Percentiles rank a stretch among this genome's conserved stretches.
Conservation (phyloP, 495 filamentous ascomycete species). For the Penicillium desertorum region DNA sequence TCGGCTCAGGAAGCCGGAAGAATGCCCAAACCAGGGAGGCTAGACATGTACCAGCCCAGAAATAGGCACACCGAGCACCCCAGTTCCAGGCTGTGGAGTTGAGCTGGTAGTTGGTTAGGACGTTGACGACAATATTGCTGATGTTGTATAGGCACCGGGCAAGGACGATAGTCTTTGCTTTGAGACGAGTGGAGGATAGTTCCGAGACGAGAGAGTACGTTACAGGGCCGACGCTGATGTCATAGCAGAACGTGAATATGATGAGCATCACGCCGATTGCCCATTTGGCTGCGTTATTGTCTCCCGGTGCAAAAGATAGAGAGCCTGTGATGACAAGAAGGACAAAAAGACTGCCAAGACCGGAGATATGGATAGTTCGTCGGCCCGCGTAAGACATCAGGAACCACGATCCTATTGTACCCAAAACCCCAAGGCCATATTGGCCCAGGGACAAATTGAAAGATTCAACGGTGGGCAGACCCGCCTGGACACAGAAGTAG, state of each 20-base stretch:
- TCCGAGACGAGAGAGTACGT: conserved; percentile 71
- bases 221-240: conserved; percentile 67
- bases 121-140: conserved; percentile 58
- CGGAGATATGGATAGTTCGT: conserved; percentile 62
- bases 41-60: conserved; percentile 66
- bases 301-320: conserved; percentile 57
- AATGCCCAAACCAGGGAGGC: conserved; percentile 63
- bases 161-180: conserved; percentile 64
- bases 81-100: conserved; percentile 66
- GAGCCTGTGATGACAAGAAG: conserved; percentile 66
- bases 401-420: conserved; percentile 64
- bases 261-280: conserved; percentile 55
- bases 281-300: conserved; percentile 28
- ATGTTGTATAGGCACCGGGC: conserved; percentile 67
- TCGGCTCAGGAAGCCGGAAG: conserved; percentile 67
- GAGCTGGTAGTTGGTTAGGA: conserved; percentile 66
- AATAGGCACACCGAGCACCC: conserved; percentile 64
- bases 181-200: conserved; percentile 62
- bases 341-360: conserved; percentile 54
- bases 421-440: conserved; percentile 64
- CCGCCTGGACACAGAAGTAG: conserved; percentile 67
- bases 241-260: conserved; percentile 64
- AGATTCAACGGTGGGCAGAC: conserved; percentile 52
- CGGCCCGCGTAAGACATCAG: conserved; percentile 63
- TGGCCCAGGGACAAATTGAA: conserved; percentile 66